Evolutionary conservation across 1,139 yeast species (phyloP).

Genomic region (Magnusiomyces starmeri): DNA sequence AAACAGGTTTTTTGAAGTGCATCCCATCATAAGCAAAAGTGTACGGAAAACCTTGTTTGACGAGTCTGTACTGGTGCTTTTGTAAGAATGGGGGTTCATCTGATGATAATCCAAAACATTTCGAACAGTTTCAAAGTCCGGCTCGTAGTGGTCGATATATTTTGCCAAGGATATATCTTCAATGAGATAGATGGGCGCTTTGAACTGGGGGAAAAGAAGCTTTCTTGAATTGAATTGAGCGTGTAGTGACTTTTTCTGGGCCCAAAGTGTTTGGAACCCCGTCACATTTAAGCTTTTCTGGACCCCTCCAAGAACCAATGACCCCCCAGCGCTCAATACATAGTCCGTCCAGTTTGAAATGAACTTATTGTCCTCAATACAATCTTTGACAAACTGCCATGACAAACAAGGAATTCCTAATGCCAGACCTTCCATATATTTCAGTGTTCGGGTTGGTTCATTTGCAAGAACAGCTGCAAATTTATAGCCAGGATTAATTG

Average conservation of each 20-base stretch:
- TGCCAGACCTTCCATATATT: slow-evolving; percentile 78
- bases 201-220: slow-evolving; percentile 18
- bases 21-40: slow-evolving; percentile 1
- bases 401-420: slow-evolving; percentile 85
- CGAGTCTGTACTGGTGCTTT: background rate
- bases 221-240: slow-evolving; percentile 25
- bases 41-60: background rate
- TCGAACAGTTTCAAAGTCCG: background rate
- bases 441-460: slow-evolving; percentile 55
- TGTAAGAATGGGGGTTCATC: background rate
- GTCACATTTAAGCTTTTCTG: slow-evolving; percentile 21
- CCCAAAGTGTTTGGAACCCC: slow-evolving; percentile 24
- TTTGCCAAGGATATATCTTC: slow-evolving; percentile 10
- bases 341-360: slow-evolving; percentile 45
- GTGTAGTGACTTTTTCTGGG: slow-evolving; percentile 17
- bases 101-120: background rate
- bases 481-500: slow-evolving; percentile 20
- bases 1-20: background rate
- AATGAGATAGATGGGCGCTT: slow-evolving; percentile 22
- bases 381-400: slow-evolving; percentile 50
- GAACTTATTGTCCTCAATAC: slow-evolving; percentile 34
- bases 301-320: slow-evolving; percentile 33
- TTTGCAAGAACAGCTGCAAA: slow-evolving; percentile 66
- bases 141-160: slow-evolving; percentile 5
- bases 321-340: slow-evolving; percentile 66